phyloP scores from a whole-genome alignment of 192 early-diverging fungal species.

The Coemansia pectinata region DNA sequence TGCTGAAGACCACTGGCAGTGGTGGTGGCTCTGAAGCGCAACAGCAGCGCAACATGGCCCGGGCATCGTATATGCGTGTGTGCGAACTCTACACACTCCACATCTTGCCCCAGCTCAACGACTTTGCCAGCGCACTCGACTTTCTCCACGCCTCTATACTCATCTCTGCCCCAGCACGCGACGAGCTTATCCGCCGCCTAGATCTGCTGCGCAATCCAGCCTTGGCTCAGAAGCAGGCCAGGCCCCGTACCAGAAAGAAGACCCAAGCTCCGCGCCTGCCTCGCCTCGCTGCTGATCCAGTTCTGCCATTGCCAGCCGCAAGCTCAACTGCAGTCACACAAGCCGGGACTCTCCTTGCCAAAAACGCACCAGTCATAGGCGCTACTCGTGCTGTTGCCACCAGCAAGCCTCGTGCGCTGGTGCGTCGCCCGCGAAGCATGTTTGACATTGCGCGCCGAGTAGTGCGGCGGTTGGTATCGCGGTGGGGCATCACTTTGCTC shows the following conservation, averaged over 20 bases:
- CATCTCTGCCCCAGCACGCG: constrained; percentile 21
- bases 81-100: constrained; percentile 53
- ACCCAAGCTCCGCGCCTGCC: not conserved
- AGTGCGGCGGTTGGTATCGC: constrained; percentile 45
- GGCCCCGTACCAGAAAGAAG: constrained; percentile 12
- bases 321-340: not conserved
- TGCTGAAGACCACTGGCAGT: constrained; percentile 15
- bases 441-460: constrained; percentile 31
- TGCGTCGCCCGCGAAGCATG: constrained; percentile 29
- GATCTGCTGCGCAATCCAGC: constrained; percentile 39
- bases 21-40: constrained; percentile 7
- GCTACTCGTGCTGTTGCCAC: not conserved
- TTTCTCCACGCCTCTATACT: constrained; percentile 23
- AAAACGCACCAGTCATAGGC: not conserved
- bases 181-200: constrained; percentile 30
- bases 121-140: constrained; percentile 38
- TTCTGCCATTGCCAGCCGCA: not conserved
- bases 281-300: not conserved
- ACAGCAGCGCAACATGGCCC: constrained; percentile 34
- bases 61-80: constrained; percentile 52
- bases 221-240: constrained; percentile 13
- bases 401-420: constrained; percentile 14
- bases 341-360: not conserved
- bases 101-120: constrained; percentile 46
- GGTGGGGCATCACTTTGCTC: constrained; percentile 50